Conservation (phyloP, 495 filamentous ascomycete genomes). For the Talaromyces ruber region DNA sequence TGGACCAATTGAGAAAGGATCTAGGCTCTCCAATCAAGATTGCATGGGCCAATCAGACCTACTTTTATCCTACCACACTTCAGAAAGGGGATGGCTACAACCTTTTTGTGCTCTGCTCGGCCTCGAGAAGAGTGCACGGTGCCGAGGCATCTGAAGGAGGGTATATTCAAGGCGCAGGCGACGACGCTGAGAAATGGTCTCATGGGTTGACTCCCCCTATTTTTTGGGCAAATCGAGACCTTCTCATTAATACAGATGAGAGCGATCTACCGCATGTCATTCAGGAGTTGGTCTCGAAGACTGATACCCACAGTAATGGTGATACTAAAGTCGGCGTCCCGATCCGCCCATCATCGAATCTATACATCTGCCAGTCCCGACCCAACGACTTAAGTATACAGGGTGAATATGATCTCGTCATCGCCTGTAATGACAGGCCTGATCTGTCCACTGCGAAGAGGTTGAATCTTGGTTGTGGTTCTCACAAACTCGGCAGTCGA, state of each 20-base stretch:
- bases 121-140: constrained; percentile 58
- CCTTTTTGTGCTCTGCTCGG: constrained; percentile 70
- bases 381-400: constrained; percentile 8
- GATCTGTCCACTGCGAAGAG: constrained; percentile 15
- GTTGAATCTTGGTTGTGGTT: constrained; percentile 56
- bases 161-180: constrained; percentile 91
- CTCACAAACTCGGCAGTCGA: constrained; percentile 66
- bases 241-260: constrained; percentile 51
- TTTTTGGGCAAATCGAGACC: constrained; percentile 63
- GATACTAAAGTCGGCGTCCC: constrained; percentile 15
- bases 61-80: constrained; percentile 33
- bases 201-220: constrained; percentile 61
- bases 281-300: constrained; percentile 31
- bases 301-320: constrained; percentile 12
- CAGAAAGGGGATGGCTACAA: constrained; percentile 35
- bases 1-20: constrained; percentile 26
- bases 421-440: constrained; percentile 31
- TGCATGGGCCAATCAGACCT: constrained; percentile 34
- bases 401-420: constrained; percentile 32
- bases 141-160: constrained; percentile 60
- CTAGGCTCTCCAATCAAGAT: constrained; percentile 31
- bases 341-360: constrained; percentile 28
- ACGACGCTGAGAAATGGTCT: constrained; percentile 90
- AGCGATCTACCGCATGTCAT: constrained; percentile 59
- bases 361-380: constrained; percentile 27